Evolutionary conservation across 2,329 filamentous ascomycete species (phyloP), one percentile per base, ranked within the genome.

Genomic region (Aspergillus nomiae): DNA sequence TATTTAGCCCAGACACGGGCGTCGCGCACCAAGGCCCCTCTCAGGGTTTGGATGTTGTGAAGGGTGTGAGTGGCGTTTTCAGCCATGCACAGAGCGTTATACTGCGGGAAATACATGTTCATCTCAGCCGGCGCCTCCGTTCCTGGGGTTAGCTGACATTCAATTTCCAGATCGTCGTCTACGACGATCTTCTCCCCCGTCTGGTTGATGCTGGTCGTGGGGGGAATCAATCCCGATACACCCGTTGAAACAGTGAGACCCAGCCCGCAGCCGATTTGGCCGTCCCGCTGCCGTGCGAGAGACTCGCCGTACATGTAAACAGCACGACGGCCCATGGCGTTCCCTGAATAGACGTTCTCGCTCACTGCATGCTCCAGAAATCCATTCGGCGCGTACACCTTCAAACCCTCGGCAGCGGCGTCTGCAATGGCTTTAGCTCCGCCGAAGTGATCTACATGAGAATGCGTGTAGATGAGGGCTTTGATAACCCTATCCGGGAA

Each of bases 111-210:
- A 58, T 74, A 74, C 56, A 82, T 70, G 62, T 79, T 78, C 63
- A 82, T 70, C 64, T 82, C 80, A 0, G 78, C 70, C 0, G 79
- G 80, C 0, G 80, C 80, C 63, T 82, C 80, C 0, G 80, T 80
- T 1, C 71, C 75, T 1, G 79, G 78, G 0, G 74, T 73, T 69
- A 81, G 71, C 62, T 82, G 80, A 63, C 80, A 82, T 1, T 75
- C 65, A 16, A 82, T 74, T n/a, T 70, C 56, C 1, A 82, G 67
- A 1, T 76, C 78, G 1, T 76, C 78, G 28, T 79, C 77, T 16
- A 80, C 66, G 0, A 65, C 62, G 10, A 60, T 43, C 53, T 69
- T 63, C 38, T 78, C 65, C 0, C 75, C 77, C 0, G 75, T 79
- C 3, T 69, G 51, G 1, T 65, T 65, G 58, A 81, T 77, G 21